Evolutionary conservation across 495 filamentous ascomycete species (phyloP).

Genomic region (Aspergillus campestris): DNA sequence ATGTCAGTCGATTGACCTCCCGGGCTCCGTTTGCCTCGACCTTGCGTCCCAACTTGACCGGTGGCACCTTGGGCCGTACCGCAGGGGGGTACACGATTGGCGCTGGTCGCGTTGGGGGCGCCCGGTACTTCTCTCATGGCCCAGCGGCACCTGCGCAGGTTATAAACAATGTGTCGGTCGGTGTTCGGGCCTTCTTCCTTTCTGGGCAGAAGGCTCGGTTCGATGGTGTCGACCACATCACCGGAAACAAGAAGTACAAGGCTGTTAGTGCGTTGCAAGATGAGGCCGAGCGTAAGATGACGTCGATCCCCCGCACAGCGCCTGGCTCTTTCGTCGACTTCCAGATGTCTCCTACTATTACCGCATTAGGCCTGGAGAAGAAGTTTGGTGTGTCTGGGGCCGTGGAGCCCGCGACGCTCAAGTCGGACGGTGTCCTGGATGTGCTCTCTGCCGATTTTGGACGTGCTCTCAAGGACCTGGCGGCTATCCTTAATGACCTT

Average conservation of each 20-base stretch:
- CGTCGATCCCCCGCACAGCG: constrained; percentile 40
- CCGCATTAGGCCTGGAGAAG: constrained; percentile 53
- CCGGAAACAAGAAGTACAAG: constrained; percentile 71
- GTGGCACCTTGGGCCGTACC: constrained; percentile 74
- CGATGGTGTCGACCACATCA: constrained; percentile 57
- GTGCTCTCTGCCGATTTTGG: constrained; percentile 83
- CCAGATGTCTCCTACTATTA: constrained; percentile 76
- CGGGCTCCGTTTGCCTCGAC: constrained; percentile 82
- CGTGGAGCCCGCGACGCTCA: constrained; percentile 44
- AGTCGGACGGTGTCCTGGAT: constrained; percentile 73
- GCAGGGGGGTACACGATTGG: constrained; percentile 79
- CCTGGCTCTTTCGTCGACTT: constrained; percentile 82
- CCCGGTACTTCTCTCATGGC: constrained; percentile 82
- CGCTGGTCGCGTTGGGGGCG: constrained; percentile 59
- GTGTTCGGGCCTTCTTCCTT: constrained; percentile 82
- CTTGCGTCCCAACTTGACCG: constrained; percentile 85
- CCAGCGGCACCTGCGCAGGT: constrained; percentile 81
- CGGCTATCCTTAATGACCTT: constrained; percentile 70
- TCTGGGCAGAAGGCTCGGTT: constrained; percentile 78
- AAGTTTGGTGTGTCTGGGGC: constrained; percentile 21
- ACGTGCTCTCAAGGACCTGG: constrained; percentile 73
- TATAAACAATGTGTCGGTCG: constrained; percentile 86
- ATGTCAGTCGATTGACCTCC: constrained; percentile 57
- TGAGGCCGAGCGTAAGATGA: constrained; percentile 54
- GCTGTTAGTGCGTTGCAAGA: constrained; percentile 62